These are phyloP conservation scores for Zelopaecilomyces penicillatus DNA, from an alignment of 2,329 filamentous ascomycete species.

Conservation along the genomic window DNA sequence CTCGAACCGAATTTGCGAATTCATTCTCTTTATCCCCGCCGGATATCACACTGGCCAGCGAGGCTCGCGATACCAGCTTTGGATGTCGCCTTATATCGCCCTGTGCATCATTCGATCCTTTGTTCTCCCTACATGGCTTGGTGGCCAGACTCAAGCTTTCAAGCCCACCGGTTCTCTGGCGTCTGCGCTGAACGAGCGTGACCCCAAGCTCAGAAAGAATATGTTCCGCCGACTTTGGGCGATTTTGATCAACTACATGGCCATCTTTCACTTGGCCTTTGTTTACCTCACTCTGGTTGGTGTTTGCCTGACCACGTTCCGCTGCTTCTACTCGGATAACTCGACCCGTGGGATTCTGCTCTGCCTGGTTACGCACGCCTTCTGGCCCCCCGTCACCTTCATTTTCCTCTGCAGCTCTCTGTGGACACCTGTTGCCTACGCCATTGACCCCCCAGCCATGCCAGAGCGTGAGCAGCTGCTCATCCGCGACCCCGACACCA, in stretches of 20 bases:
- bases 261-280: slow-evolving; percentile 45
- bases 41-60: slow-evolving; percentile 53
- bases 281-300: slow-evolving; percentile 44
- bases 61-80: slow-evolving; percentile 47
- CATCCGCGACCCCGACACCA: slow-evolving; percentile 44
- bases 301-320: slow-evolving; percentile 42
- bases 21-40: slow-evolving; percentile 48
- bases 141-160: slow-evolving; percentile 50
- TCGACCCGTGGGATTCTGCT: slow-evolving; percentile 33
- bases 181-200: slow-evolving; percentile 50
- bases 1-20: slow-evolving; percentile 46
- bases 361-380: slow-evolving; percentile 49
- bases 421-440: slow-evolving; percentile 53
- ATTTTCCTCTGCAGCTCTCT: slow-evolving; percentile 45
- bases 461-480: slow-evolving; percentile 51
- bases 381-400: slow-evolving; percentile 54
- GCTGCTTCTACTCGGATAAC: slow-evolving; percentile 34
- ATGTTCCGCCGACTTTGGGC: slow-evolving; percentile 45
- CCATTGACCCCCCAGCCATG: slow-evolving; percentile 50
- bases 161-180: slow-evolving; percentile 51
- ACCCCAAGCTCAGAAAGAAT: slow-evolving; percentile 40
- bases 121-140: slow-evolving; percentile 50
- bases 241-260: slow-evolving; percentile 48
- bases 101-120: slow-evolving; percentile 50
- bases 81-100: slow-evolving; percentile 56